Evolutionary conservation across 352 stramenopile genomes (phyloP).

Genomic region (Globisporangium uncinulatum): DNA sequence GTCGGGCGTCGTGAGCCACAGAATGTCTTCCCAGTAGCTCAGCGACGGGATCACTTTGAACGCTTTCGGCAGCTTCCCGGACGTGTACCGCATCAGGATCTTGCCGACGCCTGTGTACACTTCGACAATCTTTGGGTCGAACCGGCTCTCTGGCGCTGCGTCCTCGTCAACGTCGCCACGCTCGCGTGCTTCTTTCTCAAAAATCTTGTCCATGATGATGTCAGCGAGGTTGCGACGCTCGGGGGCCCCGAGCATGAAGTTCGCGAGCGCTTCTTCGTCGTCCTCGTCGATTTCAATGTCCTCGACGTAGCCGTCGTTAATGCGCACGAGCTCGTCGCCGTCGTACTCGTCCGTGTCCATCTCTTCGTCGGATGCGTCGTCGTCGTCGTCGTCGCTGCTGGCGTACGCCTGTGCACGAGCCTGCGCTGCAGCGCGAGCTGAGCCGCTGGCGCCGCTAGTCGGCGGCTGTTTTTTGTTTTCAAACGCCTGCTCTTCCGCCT

Average conservation of each 20-base stretch:
- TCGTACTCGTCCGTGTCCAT: conserved; percentile 87
- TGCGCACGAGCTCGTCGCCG: conserved; percentile 81
- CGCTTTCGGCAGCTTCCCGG: conserved; percentile 98
- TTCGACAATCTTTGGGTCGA: conserved; percentile 96
- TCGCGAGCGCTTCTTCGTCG: conserved; percentile 81
- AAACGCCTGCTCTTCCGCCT: conserved; percentile 66
- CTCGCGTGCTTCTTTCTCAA: conserved; percentile 91
- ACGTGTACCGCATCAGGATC: conserved; percentile 95
- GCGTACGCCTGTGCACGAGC: conserved; percentile 26
- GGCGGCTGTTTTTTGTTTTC: conserved; percentile 28
- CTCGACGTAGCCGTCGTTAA: conserved; percentile 91
- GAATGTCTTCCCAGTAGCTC: conserved; percentile 97
- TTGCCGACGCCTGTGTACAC: conserved; percentile 98
- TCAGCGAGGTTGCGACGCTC: conserved; percentile 94
- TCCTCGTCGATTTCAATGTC: conserved; percentile 86
- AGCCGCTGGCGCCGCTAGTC: conserved; percentile 14
- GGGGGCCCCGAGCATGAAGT: conserved; percentile 79
- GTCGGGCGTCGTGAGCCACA: conserved; percentile 97
- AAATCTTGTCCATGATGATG: conserved; percentile 99
- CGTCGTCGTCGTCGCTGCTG: conserved; percentile 67
- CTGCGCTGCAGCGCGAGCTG: conserved; percentile 8
- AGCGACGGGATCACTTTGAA: conserved; percentile 99
- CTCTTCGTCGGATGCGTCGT: conserved; percentile 78
- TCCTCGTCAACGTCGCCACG: conserved; percentile 76
- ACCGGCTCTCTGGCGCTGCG: conserved; percentile 52